Evolutionary conservation across 768 basidiomycete genomes (phyloP), one percentile per base, ranked within the genome.

Genomic region (Clitopilus hobsonii): DNA sequence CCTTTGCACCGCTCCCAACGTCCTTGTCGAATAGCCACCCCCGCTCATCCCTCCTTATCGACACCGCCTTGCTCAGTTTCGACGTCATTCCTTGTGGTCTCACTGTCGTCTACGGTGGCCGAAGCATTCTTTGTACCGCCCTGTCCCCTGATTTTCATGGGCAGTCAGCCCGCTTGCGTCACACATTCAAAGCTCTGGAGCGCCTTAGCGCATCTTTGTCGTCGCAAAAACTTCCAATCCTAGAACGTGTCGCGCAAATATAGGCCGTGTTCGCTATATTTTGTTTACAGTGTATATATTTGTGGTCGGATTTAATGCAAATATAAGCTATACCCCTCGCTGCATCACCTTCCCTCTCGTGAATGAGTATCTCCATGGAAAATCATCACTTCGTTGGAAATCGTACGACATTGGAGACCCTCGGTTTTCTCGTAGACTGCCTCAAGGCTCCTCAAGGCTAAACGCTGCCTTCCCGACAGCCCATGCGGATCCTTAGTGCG

Each of bases 41-140:
- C 41, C 41, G 41, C 41, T 45, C 41, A 45, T 45, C 41, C n/a
- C n/a, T 45, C n/a, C 41, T 45, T 45, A 45, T 45, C 41, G 41
- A 45, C 41, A 45, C 41, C 41, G 41, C 41, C 41, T 45, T 45
- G 22, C n/a, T 14, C 32, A 45, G 18, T 11, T 11, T 20, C 41
- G 11, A 45, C 41, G 41, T 45, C 41, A 45, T 45, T 16, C 18
- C 41, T 20, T 23, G 41, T 20, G 16, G n/a, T 45, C 41, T 45
- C 41, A 20, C 41, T 18, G 41, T 45, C 22, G 18, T 23, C 41
- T 20, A 6, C 41, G 32, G 13, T 36, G n/a, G 32, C 32, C 32
- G 41, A 45, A 11, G 4, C 10, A 16, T 45, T 45, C 41, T 45
- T 45, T 20, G 41, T 45, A 45, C 41, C 22, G 41, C 41, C 41